A percentile compares a stretch with the other conserved stretches of the same genome.
Conservation (phyloP, 1,284 basidiomycete genomes). For the Fomitopsis pinicola region DNA sequence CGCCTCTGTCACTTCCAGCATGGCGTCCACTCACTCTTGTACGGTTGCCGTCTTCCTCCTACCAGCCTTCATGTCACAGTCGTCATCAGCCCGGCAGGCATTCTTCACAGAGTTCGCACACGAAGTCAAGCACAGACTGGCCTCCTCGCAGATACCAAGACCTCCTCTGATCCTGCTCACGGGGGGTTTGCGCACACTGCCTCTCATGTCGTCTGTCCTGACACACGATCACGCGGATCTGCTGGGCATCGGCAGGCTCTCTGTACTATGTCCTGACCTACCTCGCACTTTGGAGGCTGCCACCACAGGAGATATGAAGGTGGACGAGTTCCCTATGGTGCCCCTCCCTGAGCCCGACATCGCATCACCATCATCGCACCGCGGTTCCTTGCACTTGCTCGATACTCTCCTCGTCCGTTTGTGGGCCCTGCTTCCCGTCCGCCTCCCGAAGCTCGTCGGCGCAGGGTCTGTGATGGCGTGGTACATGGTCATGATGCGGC, state of each 20-base stretch:
- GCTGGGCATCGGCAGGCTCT: conserved; percentile 72
- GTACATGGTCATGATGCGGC: conserved; percentile 23
- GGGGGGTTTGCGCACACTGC: conserved; percentile 69
- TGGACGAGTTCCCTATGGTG: conserved; percentile 1
- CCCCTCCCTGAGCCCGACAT: conserved; percentile 6
- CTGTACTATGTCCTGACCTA: conserved; percentile 62
- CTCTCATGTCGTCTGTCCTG: conserved; percentile 54
- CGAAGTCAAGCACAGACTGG: conserved; percentile 41
- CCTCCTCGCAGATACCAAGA: conserved; percentile 15
- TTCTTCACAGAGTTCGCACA: conserved; percentile 61
- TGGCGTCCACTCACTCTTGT: neutral
- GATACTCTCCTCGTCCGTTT: conserved; percentile 6
- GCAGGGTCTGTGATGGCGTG: conserved; percentile 22
- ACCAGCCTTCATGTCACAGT: conserved; percentile 25
- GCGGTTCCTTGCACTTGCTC: conserved; percentile 9
- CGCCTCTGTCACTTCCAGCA: conserved; percentile 11
- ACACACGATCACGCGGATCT: conserved; percentile 58
- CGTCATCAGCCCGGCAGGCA: conserved; percentile 44
- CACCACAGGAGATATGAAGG: neutral
- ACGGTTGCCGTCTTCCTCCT: too few relatives aligned
- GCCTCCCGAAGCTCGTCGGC: conserved; percentile 23
- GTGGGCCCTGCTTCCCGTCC: conserved; percentile 14
- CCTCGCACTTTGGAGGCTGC: conserved; percentile 17
- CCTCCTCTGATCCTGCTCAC: conserved; percentile 65
- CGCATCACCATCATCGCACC: conserved; percentile 5